Conservation (phyloP, 208 protist species). For the Porcisia deanei region DNA sequence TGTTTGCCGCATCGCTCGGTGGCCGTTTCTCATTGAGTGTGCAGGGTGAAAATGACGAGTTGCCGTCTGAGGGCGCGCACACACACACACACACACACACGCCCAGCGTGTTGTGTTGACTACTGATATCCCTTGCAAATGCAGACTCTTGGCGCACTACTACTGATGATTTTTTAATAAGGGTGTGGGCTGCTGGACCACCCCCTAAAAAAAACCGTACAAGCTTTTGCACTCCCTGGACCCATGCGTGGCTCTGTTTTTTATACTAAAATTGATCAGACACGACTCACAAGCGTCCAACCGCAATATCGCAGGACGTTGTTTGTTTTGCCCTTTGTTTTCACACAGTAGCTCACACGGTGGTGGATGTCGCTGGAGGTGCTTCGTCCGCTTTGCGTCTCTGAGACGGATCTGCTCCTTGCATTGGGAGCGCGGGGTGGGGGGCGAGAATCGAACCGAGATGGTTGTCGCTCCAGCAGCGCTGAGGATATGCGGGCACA, state of each 20-base stretch:
- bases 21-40: neutral
- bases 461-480: slow-evolving; percentile 14
- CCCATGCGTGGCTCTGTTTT: neutral
- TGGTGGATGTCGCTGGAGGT: slow-evolving; percentile 11
- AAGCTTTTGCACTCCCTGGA: neutral
- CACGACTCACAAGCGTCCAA: neutral
- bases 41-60: neutral
- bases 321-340: neutral
- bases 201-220: neutral
- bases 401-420: slow-evolving; percentile 19
- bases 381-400: slow-evolving; percentile 7
- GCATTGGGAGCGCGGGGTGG: slow-evolving; percentile 1
- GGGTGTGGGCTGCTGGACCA: neutral
- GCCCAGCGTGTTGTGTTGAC: neutral
- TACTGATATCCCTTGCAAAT: neutral
- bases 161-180: neutral
- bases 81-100: neutral
- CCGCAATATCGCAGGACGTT: neutral
- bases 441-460: slow-evolving; percentile 11
- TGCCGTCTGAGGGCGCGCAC: neutral
- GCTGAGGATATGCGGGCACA: slow-evolving; percentile 2
- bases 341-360: neutral
- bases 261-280: neutral
- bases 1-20: neutral
- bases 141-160: neutral